Evolutionary conservation across 768 basidiomycete species (phyloP), one percentile per base, ranked within the genome.

Genomic region (Pisolithus albus): DNA sequence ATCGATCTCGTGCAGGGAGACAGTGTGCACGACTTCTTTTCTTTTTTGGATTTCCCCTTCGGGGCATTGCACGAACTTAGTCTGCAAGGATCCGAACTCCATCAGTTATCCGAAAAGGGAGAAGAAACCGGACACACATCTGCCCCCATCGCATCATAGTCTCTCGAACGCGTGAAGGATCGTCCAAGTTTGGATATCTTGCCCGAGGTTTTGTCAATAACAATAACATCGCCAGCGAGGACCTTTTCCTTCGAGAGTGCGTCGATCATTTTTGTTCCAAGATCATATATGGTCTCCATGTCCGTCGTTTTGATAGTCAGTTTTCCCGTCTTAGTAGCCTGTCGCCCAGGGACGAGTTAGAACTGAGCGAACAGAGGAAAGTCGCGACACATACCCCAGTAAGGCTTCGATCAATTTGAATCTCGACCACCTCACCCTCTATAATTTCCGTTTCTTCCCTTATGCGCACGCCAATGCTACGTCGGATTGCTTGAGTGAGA

Each of bases 221-320:
- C 81, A 59, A 99, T 85, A 18, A 99, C 87, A 61, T 99, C 96
- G 23, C 96, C 96, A 0, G 86, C 86, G 6, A 92, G 78, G 6
- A 98, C 92, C 62, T 97, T 98, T 73, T 98, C 96, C 71, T 97
- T 96, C 37, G 92, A 88, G 26, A 99, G 72, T 4, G 93, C 86
- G 59, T 99, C 96, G 46, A 99, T 98, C 96, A 99, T 98, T 78
- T 98, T 99, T 46, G 86, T 91, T 10, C 96, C 96, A 28, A 98
- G 79, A 70, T 99, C 96, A 65, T 99, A 99, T 30, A 99, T 87
- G 5, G 96, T 98, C 73, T 98, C 96, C 96, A 99, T 98, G 67
- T 98, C 95, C 2, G 93, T 96, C 13, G 92, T 95, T 71, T 98
- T 98, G 61, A 99, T 88, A 0, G 96, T 98, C 54, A 98, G 69